A percentile compares a stretch with the other conserved stretches of the same genome.
Conservation (phyloP, 2,329 filamentous ascomycete species). For the Albifimbria verrucaria region DNA sequence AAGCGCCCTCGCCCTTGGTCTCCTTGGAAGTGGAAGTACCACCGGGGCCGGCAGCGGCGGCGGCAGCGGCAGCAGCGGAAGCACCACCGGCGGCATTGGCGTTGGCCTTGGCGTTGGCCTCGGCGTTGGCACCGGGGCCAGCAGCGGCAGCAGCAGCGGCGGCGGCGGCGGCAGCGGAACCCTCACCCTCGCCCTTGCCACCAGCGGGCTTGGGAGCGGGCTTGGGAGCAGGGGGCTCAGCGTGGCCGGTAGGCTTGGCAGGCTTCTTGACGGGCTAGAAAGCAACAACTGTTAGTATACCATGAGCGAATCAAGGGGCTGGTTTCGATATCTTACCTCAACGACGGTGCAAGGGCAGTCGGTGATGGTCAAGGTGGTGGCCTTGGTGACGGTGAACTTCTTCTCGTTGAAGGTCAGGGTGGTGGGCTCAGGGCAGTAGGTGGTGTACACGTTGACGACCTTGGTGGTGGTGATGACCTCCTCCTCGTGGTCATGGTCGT, state of each 20-base stretch:
- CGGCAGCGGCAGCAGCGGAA: not conserved
- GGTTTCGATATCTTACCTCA: slow-evolving; percentile 25
- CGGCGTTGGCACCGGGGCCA: slow-evolving; percentile 4
- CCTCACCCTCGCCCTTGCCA: too few species aligned
- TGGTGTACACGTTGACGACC: slow-evolving; percentile 33
- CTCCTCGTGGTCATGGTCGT: not conserved
- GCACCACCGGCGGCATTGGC: not conserved
- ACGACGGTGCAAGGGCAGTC: slow-evolving; percentile 50
- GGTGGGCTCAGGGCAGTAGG: slow-evolving; percentile 46
- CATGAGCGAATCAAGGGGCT: slow-evolving; percentile 12
- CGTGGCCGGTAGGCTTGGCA: slow-evolving; percentile 9
- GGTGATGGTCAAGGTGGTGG: slow-evolving; percentile 52
- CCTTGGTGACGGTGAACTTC: slow-evolving; percentile 51
- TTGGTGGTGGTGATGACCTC: slow-evolving; percentile 28
- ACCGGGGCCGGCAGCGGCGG: not conserved
- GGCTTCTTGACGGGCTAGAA: too few species aligned
- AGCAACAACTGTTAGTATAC: not conserved
- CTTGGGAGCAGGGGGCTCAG: too few species aligned
- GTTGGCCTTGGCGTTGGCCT: too few species aligned
- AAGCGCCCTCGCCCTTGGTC: too few species aligned
- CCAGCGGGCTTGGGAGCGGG: too few species aligned
- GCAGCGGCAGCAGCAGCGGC: too few species aligned
- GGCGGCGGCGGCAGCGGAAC: too few species aligned
- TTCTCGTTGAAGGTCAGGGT: slow-evolving; percentile 47
- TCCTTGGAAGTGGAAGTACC: not conserved